phyloP scores from a whole-genome alignment of 495 filamentous ascomycete species.

The Penicillium atrosanguineum region DNA sequence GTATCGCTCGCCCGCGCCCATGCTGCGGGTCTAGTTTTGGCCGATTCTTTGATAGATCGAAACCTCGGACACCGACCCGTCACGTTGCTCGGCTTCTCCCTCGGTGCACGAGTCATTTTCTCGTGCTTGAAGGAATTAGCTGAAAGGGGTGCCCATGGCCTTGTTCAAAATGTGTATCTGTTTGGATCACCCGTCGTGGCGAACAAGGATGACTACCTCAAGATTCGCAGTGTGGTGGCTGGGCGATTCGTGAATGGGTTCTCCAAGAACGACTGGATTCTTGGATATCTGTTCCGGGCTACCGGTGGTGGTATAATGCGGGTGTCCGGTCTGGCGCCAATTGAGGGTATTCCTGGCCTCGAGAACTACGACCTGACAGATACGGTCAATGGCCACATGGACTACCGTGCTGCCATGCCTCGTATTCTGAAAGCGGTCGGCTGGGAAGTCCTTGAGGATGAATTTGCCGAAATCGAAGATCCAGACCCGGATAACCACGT shows the following conservation, averaged over 20 bases:
- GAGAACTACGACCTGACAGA: slow-evolving; percentile 91
- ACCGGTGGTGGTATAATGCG: slow-evolving; percentile 90
- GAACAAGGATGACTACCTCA: slow-evolving; percentile 86
- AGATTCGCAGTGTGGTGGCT: slow-evolving; percentile 74
- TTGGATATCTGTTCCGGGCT: slow-evolving; percentile 94
- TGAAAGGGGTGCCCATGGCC: slow-evolving; percentile 78
- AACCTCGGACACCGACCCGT: slow-evolving; percentile 90
- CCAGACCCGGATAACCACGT: slow-evolving; percentile 92
- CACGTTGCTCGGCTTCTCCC: slow-evolving; percentile 94
- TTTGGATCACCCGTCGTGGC: slow-evolving; percentile 92
- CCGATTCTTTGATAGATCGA: slow-evolving; percentile 87
- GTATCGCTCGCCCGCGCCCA: slow-evolving; percentile 89
- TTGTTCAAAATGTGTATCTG: slow-evolving; percentile 93
- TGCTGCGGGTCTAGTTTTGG: slow-evolving; percentile 86
- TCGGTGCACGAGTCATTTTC: slow-evolving; percentile 91
- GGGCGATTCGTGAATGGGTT: slow-evolving; percentile 95
- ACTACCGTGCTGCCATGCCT: slow-evolving; percentile 90
- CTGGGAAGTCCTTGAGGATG: slow-evolving; percentile 86
- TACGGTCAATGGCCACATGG: slow-evolving; percentile 91
- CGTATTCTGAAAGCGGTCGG: slow-evolving; percentile 78
- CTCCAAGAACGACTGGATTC: slow-evolving; percentile 93
- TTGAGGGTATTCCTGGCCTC: slow-evolving; percentile 73
- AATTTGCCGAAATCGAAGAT: slow-evolving; percentile 96
- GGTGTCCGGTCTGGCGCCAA: slow-evolving; percentile 81
- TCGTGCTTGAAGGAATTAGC: slow-evolving; percentile 87